Base-by-base conservation (phyloP, 116 monocot species). In the Posidonia oceanica region DNA sequence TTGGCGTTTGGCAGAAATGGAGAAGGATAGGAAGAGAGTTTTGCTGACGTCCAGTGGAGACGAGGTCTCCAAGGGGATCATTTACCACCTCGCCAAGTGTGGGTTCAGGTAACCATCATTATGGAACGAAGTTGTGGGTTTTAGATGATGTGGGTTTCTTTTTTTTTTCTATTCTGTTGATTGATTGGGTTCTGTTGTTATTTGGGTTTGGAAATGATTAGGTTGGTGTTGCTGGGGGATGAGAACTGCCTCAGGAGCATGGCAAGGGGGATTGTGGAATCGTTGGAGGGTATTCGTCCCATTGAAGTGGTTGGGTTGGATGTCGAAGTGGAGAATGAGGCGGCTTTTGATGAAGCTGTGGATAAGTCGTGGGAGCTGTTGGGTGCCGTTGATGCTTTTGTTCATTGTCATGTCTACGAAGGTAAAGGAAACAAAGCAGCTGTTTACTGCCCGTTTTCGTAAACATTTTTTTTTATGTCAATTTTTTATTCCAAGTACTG, bases 191-290 rank as follows among this genome's bases (percentile, higher is more conserved):
- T 29, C 22, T 71, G 57, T 7, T 61, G 18, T 44, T 3, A 3
- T 44, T n/a, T 18, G 58, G 16, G 58, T 17, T 22, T 67, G 52
- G 53, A 52, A 29, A 39, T 48, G 7, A 14, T 57, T 68, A 95
- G 95, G 78, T 66, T 95, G 68, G 91, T 83, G 57, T 77, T 95
- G 76, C 62, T 88, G 82, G 95, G 95, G 18, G 80, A 95, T 53
- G 84, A 81, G 66, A 67, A 59, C 17, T n/a, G 42, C 62, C 84
- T 95, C 5, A 55, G 55, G 22, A 73, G 42, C 63, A 61, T 88
- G 72, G 84, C 60, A 8, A 59, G 37, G 29, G 82, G 84, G 44
- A 81, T 88, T 42, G 69, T 15, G 15, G 64, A 68, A 40, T 78
- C 75, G 20, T 48, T 72, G 55, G 18, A 71, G 18, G 71, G 73